These are phyloP conservation scores for Arabidopsis arenosa DNA, from an alignment of 345 rosid species.

Conservation along the genomic window DNA sequence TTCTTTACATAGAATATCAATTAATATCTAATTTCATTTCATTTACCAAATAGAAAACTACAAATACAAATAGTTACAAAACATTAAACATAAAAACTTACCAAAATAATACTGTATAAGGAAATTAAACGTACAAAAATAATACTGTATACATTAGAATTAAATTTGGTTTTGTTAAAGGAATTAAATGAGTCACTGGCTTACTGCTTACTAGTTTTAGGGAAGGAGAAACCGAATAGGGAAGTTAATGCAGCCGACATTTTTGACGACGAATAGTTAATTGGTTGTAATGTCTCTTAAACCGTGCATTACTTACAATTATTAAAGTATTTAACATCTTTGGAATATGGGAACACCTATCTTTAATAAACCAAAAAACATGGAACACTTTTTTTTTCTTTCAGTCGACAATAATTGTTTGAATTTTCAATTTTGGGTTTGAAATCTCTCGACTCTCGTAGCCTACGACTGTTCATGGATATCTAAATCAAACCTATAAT, in stretches of 20 bases:
- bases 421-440: not conserved
- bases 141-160: too few relatives aligned
- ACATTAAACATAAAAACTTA: too few relatives aligned
- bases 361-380: conserved; percentile 3
- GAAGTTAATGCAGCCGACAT: conserved; percentile 43
- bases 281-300: conserved; percentile 32
- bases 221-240: conserved; percentile 14
- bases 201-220: conserved; percentile 21
- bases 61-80: too few relatives aligned
- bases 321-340: not conserved
- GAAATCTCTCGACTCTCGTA: not conserved
- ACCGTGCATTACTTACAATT: conserved; percentile 18
- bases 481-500: not conserved
- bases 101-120: too few relatives aligned
- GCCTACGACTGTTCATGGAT: not conserved
- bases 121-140: too few relatives aligned
- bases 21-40: too few relatives aligned
- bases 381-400: conserved; percentile 16
- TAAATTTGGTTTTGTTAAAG: too few relatives aligned
- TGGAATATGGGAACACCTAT: conserved; percentile 2
- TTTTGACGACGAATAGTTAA: conserved; percentile 29
- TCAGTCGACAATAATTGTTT: not conserved
- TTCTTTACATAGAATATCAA: too few relatives aligned
- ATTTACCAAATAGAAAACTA: too few relatives aligned
- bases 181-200: not conserved